Conservation (phyloP, 2,329 filamentous ascomycete genomes). For the Alternaria arbusti region DNA sequence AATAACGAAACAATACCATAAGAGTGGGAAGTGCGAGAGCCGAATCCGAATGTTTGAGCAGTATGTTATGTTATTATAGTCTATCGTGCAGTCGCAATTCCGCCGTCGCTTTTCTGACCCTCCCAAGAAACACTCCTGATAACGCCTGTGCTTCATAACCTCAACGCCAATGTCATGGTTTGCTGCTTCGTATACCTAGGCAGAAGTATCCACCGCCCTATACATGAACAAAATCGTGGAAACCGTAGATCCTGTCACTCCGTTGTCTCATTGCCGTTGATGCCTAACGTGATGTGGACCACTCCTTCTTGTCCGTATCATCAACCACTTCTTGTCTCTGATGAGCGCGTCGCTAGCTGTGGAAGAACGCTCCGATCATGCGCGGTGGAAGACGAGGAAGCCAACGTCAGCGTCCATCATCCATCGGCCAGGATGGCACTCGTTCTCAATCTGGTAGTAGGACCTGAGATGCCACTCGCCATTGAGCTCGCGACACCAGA, state of each 20-base stretch:
- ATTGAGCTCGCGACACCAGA: slow-evolving; percentile 48
- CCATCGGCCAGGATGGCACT: slow-evolving; percentile 47
- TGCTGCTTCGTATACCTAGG: background rate
- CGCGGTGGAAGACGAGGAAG: slow-evolving; percentile 43
- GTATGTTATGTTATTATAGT: background rate
- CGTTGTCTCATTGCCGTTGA: background rate
- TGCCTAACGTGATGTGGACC: background rate
- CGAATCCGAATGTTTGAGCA: background rate
- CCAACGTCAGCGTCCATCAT: slow-evolving; percentile 43
- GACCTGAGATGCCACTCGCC: slow-evolving; percentile 45
- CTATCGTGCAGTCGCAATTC: background rate
- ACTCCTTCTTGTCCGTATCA: background rate
- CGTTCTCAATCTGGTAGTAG: slow-evolving; percentile 48
- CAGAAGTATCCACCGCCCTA: background rate
- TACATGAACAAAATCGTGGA: background rate
- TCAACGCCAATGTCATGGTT: background rate
- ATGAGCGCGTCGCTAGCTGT: background rate
- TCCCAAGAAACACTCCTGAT: background rate
- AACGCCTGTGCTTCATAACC: background rate
- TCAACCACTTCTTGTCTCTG: background rate
- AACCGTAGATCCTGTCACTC: background rate
- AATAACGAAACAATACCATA: background rate
- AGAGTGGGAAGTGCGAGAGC: background rate
- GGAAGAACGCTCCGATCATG: slow-evolving; percentile 8
- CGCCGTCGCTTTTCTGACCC: background rate